These are phyloP conservation scores for Pestalotiopsis sp. DNA, from an alignment of 2,329 filamentous ascomycete species.

Conservation along the genomic window DNA sequence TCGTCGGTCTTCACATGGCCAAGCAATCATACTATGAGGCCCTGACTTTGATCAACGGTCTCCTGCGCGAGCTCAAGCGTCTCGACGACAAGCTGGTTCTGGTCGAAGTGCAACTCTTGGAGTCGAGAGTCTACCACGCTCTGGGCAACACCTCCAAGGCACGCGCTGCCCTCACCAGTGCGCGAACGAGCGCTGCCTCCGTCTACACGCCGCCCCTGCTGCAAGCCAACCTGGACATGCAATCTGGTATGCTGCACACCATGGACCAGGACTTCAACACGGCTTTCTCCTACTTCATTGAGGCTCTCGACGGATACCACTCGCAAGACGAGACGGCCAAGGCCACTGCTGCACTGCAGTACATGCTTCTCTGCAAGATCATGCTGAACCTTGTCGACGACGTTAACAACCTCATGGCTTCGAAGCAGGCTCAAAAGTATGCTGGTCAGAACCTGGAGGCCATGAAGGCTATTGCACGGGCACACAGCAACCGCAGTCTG, in stretches of 20 bases:
- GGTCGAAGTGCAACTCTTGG: constrained; percentile 95
- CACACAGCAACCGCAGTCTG: constrained; percentile 91
- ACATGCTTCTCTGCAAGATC: constrained; percentile 99
- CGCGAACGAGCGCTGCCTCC: constrained; percentile 91
- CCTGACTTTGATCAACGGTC: constrained; percentile 92
- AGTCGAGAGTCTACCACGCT: constrained; percentile 96
- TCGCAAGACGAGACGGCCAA: constrained; percentile 84
- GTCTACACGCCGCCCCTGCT: constrained; percentile 96
- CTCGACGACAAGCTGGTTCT: constrained; percentile 98
- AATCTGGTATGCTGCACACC: constrained; percentile 97
- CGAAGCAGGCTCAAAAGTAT: constrained; percentile 96
- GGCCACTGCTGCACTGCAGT: constrained; percentile 97
- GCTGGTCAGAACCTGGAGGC: constrained; percentile 94
- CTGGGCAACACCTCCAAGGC: constrained; percentile 96
- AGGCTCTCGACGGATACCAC: constrained; percentile 96
- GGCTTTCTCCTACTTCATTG: constrained; percentile 98
- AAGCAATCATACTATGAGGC: constrained; percentile 98
- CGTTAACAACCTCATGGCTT: constrained; percentile 90
- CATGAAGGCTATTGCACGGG: constrained; percentile 97
- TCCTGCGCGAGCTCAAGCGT: constrained; percentile 95
- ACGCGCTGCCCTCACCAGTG: constrained; percentile 89
- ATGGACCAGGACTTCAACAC: constrained; percentile 99
- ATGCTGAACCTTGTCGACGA: constrained; percentile 98
- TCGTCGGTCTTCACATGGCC: constrained; percentile 92
- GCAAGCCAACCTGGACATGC: constrained; percentile 97